Evolutionary conservation across 257 asterid species (phyloP), one percentile per base, ranked within the genome.

Genomic region (Ocimum tenuiflorum): DNA sequence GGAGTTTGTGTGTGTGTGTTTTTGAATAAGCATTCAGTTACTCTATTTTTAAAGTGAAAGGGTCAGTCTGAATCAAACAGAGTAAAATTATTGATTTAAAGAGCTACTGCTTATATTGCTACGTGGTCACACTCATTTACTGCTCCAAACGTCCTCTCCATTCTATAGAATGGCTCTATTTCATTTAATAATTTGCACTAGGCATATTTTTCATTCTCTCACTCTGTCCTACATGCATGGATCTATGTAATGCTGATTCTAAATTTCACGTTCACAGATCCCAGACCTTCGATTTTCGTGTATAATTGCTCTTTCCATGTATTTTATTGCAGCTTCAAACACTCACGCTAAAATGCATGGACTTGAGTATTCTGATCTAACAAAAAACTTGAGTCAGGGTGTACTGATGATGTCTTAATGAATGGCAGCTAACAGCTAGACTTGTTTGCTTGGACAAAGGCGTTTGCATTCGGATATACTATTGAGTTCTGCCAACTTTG

Each of bases 351-450:
- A 24, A 53, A 31, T 13, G 7, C 7, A 31, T 55, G 45, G n/a
- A 7, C 29, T 14, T 22, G 12, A 33, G 14, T 42, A 8, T 71
- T 14, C 11, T 3, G 3, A n/a, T n/a, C n/a, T n/a, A 31, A 17
- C 13, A 9, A 18, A 20, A 6, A 22, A 27, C 11, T 19, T 45
- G 22, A 46, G 47, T 41, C 12, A 18, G 11, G 24, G 5, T 14
- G 11, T 42, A 46, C 19, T 29, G 8, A 14, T 36, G 13, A 22
- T 15, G 39, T 60, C 65, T 50, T 13, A 14, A 35, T 1, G 9
- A 1, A n/a, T 66, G 10, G 67, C 76, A 78, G 70, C 64, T 20
- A 29, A 62, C 15, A 20, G n/a, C 31, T n/a, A n/a, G n/a, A n/a
- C n/a, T n/a, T n/a, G n/a, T 14, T 64, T 23, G 57, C 33, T 7